These are phyloP conservation scores for Niveomyces coronatus DNA, from an alignment of 2,329 filamentous ascomycete genomes.

Conservation along the genomic window DNA sequence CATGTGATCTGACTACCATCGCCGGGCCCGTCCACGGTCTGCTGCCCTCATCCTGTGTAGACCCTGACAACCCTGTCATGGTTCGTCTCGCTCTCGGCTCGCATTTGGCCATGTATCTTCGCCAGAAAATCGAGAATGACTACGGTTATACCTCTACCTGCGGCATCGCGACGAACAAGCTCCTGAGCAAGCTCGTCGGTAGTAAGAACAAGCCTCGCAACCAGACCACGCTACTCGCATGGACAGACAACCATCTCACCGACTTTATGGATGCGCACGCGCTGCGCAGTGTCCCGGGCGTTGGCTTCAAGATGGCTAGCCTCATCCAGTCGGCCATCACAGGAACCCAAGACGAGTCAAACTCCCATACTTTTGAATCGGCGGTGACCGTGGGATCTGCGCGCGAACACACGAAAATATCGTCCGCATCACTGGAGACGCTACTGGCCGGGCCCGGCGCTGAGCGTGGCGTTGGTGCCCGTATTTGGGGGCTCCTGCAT, in stretches of 20 bases:
- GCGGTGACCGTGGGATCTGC: constrained; percentile 56
- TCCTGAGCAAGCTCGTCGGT: constrained; percentile 76
- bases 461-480: constrained; percentile 59
- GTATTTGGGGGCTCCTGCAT: constrained; percentile 70
- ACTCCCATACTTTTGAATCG: constrained; percentile 27
- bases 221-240: constrained; percentile 73
- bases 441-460: constrained; percentile 61
- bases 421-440: constrained; percentile 52
- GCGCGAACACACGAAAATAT: constrained; percentile 51
- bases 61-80: constrained; percentile 29
- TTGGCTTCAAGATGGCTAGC: constrained; percentile 60
- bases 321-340: constrained; percentile 44
- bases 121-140: constrained; percentile 60
- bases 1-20: constrained; percentile 60
- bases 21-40: constrained; percentile 47
- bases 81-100: constrained; percentile 66
- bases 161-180: constrained; percentile 79
- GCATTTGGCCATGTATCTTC: constrained; percentile 67
- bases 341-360: constrained; percentile 21
- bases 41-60: constrained; percentile 12
- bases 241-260: constrained; percentile 44
- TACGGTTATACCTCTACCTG: constrained; percentile 82
- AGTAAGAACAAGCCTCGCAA: constrained; percentile 75
- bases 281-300: constrained; percentile 72
- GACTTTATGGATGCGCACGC: constrained; percentile 66